Evolutionary conservation across 352 stramenopile genomes (phyloP).

Genomic region (Pythium scleroteichum): DNA sequence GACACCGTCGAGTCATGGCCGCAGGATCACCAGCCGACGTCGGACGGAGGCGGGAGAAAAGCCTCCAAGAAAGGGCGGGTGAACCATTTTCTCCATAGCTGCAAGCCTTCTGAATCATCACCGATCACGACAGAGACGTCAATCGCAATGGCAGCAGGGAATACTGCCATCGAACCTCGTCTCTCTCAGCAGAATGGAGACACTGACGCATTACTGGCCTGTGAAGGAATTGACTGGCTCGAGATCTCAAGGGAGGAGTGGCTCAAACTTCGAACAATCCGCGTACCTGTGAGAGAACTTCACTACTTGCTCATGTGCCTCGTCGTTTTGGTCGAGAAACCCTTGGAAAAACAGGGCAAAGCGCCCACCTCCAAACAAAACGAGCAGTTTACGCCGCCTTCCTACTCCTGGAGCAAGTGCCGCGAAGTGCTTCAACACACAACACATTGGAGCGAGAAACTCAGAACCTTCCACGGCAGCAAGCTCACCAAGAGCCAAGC

Average conservation of each 20-base stretch:
- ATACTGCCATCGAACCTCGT: neutral
- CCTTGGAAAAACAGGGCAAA: slow-evolving; percentile 39
- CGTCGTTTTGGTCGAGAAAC: slow-evolving; percentile 61
- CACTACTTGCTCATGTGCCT: slow-evolving; percentile 83
- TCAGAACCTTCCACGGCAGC: slow-evolving; percentile 40
- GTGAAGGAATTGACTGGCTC: slow-evolving; percentile 55
- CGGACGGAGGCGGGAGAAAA: slow-evolving; percentile 53
- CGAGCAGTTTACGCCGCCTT: slow-evolving; percentile 52
- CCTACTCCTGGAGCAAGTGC: slow-evolving; percentile 66
- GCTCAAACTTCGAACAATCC: slow-evolving; percentile 60
- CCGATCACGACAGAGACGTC: neutral
- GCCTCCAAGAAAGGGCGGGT: slow-evolving; percentile 55
- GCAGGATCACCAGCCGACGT: slow-evolving; percentile 51
- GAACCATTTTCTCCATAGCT: slow-evolving; percentile 63
- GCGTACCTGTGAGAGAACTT: slow-evolving; percentile 64
- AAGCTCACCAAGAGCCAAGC: slow-evolving; percentile 48
- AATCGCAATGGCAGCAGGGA: neutral
- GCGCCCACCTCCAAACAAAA: slow-evolving; percentile 44
- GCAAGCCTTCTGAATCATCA: neutral
- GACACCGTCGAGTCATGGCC: slow-evolving; percentile 62
- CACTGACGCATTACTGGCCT: slow-evolving; percentile 18
- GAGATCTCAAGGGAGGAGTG: slow-evolving; percentile 70
- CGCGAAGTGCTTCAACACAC: slow-evolving; percentile 60
- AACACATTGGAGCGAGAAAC: slow-evolving; percentile 40
- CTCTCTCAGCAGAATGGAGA: neutral